Base-by-base conservation (phyloP, 2,329 filamentous ascomycete genomes). In the Aureobasidium mangrovei region DNA sequence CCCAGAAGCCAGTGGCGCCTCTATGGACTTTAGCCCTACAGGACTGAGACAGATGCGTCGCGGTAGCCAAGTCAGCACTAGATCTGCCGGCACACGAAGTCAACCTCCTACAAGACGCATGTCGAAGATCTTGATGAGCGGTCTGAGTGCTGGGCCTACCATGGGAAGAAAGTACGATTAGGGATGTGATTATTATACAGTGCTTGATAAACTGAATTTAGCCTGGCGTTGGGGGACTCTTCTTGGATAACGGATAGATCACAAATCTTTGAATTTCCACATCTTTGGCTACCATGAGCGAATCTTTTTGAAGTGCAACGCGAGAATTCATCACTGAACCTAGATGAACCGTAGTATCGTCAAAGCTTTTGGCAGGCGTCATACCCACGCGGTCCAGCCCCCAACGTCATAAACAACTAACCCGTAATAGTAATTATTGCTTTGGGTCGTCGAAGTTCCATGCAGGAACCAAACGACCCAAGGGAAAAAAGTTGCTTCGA, bases 61-160 rank as follows among this genome's bases (percentile, higher is more conserved):
- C 31, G 51, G 42, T 5, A 56, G 35, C 8, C 44, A 51, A 27
- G 38, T 55, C 41, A 59, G 53, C 38, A 54, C 49, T 2, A 54
- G 52, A 45, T 54, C 41, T 12, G 40, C 40, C 24, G 49, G 29
- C 24, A 26, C 31, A 5, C 41, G 51, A 35, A 47, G 29, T 27
- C 35, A 53, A 29, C 40, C 49, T 40, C 53, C 53, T 7, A 36
- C 49, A 24, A 32, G 39, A 31, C 52, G 58, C 10, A 40, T 60
- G 36, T 56, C 38, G 2, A 59, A 45, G 40, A 41, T 60, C 9
- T 24, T 60, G 4, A 57, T 55, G 43, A 49, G 55, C 8, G 65
- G 63, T 9, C 53, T 67, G 52, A 62, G 56, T 45, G 65, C 64
- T n/a, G 64, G 64, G 9, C 65, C 65, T 29, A 63, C 59, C n/a